Evolutionary conservation across 305 asterid genomes (phyloP).

Genomic region (Coffea humblotiana): DNA sequence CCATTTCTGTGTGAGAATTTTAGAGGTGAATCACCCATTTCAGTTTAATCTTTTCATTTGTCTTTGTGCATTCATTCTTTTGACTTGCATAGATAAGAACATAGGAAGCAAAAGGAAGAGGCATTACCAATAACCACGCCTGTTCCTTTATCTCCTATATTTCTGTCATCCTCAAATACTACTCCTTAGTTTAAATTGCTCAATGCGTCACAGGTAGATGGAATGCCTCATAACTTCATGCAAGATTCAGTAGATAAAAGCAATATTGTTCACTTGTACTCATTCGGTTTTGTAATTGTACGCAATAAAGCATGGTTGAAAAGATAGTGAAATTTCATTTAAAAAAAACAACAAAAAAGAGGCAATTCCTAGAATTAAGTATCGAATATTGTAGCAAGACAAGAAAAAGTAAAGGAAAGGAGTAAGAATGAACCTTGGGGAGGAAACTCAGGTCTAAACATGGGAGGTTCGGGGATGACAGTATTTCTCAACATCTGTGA

Average conservation of each 20-base stretch:
- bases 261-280: neutral
- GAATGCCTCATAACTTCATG: neutral
- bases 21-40: neutral
- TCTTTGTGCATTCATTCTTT: neutral
- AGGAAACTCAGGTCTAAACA: constrained; percentile 95
- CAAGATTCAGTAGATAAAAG: neutral
- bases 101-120: neutral
- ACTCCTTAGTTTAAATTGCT: neutral
- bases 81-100: neutral
- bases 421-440: constrained; percentile 69
- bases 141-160: neutral
- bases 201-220: neutral
- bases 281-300: neutral
- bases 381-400: neutral
- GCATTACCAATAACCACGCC: neutral
- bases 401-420: constrained; percentile 1
- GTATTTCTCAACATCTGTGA: constrained; percentile 80
- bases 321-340: neutral
- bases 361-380: constrained; percentile 1
- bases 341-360: neutral
- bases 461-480: constrained; percentile 88
- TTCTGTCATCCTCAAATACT: neutral
- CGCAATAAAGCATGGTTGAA: neutral
- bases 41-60: neutral
- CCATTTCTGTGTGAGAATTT: neutral